These are phyloP conservation scores for Penicillium griseofulvum DNA, from an alignment of 2,329 filamentous ascomycete species.

Conservation along the genomic window DNA sequence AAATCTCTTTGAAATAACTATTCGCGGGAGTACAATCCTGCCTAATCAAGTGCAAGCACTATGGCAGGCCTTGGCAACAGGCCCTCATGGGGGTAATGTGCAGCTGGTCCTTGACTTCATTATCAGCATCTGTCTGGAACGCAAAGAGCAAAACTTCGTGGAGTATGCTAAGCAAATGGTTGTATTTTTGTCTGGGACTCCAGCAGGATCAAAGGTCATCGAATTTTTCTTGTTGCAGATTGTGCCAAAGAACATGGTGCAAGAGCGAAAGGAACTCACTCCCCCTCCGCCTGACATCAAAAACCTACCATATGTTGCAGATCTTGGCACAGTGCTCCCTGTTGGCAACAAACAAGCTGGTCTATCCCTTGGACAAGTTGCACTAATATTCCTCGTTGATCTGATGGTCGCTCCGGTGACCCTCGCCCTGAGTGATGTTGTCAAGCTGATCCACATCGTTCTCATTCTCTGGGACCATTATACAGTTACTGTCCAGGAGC, in stretches of 20 bases:
- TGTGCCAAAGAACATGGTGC: conserved; percentile 94
- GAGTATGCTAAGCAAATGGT: conserved; percentile 98
- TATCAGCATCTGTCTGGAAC: conserved; percentile 87
- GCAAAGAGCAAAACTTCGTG: conserved; percentile 95
- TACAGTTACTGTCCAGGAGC: conserved; percentile 88
- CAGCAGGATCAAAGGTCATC: conserved; percentile 82
- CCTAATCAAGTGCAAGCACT: conserved; percentile 97
- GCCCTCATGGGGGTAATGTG: conserved; percentile 89
- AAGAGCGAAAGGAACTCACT: conserved; percentile 72
- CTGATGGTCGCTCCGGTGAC: conserved; percentile 91
- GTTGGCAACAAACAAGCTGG: conserved; percentile 87
- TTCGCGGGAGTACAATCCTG: conserved; percentile 79
- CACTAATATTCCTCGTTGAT: conserved; percentile 90
- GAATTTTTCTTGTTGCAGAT: conserved; percentile 92
- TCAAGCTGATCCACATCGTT: conserved; percentile 83
- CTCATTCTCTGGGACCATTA: conserved; percentile 98
- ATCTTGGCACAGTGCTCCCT: conserved; percentile 74
- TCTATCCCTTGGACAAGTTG: conserved; percentile 88
- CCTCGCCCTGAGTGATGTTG: conserved; percentile 73
- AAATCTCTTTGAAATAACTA: conserved; percentile 94
- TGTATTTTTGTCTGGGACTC: conserved; percentile 87
- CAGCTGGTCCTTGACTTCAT: conserved; percentile 94
- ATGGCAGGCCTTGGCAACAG: conserved; percentile 94
- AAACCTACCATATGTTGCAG: conserved; percentile 83
- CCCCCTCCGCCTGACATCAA: conserved; percentile 66